A percentile compares a stretch with the other conserved stretches of the same genome.
phyloP scores from a whole-genome alignment of 1,284 basidiomycete genomes.

The Chalciporus sp. region DNA sequence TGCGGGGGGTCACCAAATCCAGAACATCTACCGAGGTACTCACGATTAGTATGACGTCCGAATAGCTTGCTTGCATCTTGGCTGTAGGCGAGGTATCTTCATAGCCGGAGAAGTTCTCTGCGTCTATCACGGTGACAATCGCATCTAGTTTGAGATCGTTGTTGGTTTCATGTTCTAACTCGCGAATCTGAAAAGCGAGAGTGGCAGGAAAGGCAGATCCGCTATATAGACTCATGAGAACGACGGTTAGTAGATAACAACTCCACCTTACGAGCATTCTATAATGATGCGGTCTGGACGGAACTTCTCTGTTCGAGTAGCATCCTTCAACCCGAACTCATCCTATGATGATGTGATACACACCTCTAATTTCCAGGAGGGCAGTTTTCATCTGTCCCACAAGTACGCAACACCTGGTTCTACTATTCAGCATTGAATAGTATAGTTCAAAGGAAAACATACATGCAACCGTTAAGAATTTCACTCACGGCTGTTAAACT shows the following conservation, averaged over 20 bases:
- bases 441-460: conserved; percentile 23
- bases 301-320: conserved; percentile 61
- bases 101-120: conserved; percentile 87
- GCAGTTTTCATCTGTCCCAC: conserved; percentile 92
- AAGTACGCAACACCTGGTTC: conserved; percentile 80
- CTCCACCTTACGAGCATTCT: conserved; percentile 79
- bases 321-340: not conserved
- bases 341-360: conserved; percentile 8
- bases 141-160: conserved; percentile 83
- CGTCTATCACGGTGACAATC: conserved; percentile 88
- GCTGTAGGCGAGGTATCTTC: conserved; percentile 89
- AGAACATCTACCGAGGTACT: conserved; percentile 30
- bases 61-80: conserved; percentile 92
- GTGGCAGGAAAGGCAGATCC: conserved; percentile 91
- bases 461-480: conserved; percentile 93
- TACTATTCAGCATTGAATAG: not conserved
- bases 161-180: conserved; percentile 76
- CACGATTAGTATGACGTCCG: conserved; percentile 84
- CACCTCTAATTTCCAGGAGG: conserved; percentile 82
- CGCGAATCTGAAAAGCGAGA: conserved; percentile 87
- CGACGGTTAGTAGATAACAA: not conserved
- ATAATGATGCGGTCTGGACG: conserved; percentile 88
- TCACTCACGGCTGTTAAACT: conserved; percentile 84
- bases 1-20: conserved; percentile 6
- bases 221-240: conserved; percentile 38